These are phyloP conservation scores for Panicum virgatum DNA, from an alignment of 202 grass and related monocot species.

Conservation along the genomic window DNA sequence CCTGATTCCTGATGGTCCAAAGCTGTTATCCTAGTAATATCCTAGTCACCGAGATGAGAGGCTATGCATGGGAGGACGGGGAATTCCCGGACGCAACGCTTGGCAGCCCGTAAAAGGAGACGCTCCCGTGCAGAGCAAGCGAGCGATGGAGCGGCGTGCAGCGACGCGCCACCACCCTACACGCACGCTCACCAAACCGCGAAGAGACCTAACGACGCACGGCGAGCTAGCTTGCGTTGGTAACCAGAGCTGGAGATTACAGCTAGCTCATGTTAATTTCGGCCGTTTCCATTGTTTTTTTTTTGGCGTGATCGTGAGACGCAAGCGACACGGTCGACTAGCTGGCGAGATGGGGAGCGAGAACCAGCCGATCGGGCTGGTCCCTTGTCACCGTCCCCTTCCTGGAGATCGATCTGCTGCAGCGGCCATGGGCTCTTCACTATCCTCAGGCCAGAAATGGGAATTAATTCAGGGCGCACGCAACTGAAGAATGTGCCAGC, in stretches of 20 bases:
- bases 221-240: background rate
- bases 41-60: background rate
- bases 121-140: conserved; percentile 10
- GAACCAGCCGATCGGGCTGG: background rate
- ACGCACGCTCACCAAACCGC: conserved; percentile 24
- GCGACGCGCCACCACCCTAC: conserved; percentile 29
- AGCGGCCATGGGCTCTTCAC: background rate
- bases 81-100: background rate
- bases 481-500: background rate
- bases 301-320: background rate
- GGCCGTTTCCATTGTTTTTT: background rate
- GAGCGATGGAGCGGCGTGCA: background rate
- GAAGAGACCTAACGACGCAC: conserved; percentile 14
- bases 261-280: no score
- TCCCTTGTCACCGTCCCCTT: background rate
- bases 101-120: background rate
- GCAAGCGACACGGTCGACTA: background rate
- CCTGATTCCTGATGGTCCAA: background rate
- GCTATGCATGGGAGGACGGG: no score
- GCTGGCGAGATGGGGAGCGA: background rate
- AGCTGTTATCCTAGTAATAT: background rate
- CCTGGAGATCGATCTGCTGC: background rate
- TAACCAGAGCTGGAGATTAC: no score
- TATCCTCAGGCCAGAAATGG: background rate
- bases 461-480: background rate